Conservation (phyloP, 1,284 basidiomycete species). For the Leccinum huronense region DNA sequence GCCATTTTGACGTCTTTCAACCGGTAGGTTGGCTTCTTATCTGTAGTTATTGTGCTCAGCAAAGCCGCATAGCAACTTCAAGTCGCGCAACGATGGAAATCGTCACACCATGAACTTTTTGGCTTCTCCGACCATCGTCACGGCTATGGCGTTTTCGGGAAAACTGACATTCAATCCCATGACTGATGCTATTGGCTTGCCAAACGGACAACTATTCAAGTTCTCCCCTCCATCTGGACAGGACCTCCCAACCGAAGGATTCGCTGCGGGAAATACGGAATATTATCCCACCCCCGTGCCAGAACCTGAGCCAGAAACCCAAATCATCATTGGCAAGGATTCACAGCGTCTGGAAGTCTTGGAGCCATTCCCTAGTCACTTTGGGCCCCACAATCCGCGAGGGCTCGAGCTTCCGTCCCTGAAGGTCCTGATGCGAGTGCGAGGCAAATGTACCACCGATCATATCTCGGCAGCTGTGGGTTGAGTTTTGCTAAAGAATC, state of each 20-base stretch:
- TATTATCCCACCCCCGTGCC: conserved; percentile 84
- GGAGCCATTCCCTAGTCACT: conserved; percentile 83
- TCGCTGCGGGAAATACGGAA: conserved; percentile 73
- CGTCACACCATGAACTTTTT: conserved; percentile 97
- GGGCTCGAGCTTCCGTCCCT: conserved; percentile 78
- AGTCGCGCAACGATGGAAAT: conserved; percentile 97
- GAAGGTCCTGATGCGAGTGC: conserved; percentile 86
- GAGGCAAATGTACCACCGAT: conserved; percentile 99
- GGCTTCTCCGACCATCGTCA: conserved; percentile 95
- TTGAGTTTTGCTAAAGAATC: conserved; percentile 11
- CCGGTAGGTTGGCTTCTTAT: conserved; percentile 45
- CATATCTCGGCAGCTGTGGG: conserved; percentile 91
- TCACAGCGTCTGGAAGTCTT: conserved; percentile 88
- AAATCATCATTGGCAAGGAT: conserved; percentile 76
- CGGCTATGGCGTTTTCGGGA: conserved; percentile 96
- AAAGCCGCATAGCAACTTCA: conserved; percentile 70
- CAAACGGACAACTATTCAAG: conserved; percentile 78
- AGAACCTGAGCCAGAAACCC: conserved; percentile 71
- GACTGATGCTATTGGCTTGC: conserved; percentile 75
- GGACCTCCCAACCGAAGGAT: conserved; percentile 84
- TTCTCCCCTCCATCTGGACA: conserved; percentile 85
- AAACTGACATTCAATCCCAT: conserved; percentile 94
- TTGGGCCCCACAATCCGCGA: conserved; percentile 52
- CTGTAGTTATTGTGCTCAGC: conserved; percentile 1
- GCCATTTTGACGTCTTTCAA: conserved; percentile 99